Conservation (phyloP, 352 stramenopile genomes). For the Phytopythium litorale region DNA sequence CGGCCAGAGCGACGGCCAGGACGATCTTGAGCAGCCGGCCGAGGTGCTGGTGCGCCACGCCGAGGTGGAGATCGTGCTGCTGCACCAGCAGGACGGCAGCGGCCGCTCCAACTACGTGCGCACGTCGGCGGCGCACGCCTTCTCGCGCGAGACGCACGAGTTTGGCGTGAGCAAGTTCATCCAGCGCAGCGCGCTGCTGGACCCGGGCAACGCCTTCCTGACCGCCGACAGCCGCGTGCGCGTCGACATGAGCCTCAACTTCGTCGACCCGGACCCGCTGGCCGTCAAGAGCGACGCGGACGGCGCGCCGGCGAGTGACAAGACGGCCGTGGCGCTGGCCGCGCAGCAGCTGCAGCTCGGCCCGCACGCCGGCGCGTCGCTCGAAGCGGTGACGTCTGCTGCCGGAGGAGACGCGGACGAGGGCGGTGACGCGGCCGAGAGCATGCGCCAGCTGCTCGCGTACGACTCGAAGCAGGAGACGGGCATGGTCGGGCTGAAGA, state of each 20-base stretch:
- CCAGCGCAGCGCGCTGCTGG: conserved; percentile 36
- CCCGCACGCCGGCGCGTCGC: not conserved
- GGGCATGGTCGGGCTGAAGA: conserved; percentile 86
- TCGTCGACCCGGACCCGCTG: conserved; percentile 18
- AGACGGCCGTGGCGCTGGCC: conserved; percentile 6
- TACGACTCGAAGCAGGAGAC: conserved; percentile 84
- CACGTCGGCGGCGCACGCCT: conserved; percentile 41
- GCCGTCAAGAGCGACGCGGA: conserved; percentile 17
- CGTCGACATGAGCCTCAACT: conserved; percentile 44
- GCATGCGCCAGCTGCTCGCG: conserved; percentile 27
- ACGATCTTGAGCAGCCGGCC: conserved; percentile 1
- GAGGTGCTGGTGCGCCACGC: conserved; percentile 5
- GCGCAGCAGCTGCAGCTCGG: conserved; percentile 5
- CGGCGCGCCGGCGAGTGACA: conserved; percentile 3
- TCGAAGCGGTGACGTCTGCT: conserved; percentile 6
- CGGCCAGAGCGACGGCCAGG: not conserved
- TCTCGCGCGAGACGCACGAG: conserved; percentile 42
- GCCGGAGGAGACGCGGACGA: conserved; percentile 1
- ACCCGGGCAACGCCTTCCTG: conserved; percentile 42
- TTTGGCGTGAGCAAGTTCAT: conserved; percentile 59
- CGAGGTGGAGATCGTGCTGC: conserved; percentile 42
- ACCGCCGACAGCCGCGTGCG: conserved; percentile 39
- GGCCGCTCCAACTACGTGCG: conserved; percentile 19
- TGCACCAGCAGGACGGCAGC: conserved; percentile 25
- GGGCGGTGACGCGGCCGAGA: conserved; percentile 12